Conservation (phyloP, 495 filamentous ascomycete species). For the Penicillium ochrochloron region DNA sequence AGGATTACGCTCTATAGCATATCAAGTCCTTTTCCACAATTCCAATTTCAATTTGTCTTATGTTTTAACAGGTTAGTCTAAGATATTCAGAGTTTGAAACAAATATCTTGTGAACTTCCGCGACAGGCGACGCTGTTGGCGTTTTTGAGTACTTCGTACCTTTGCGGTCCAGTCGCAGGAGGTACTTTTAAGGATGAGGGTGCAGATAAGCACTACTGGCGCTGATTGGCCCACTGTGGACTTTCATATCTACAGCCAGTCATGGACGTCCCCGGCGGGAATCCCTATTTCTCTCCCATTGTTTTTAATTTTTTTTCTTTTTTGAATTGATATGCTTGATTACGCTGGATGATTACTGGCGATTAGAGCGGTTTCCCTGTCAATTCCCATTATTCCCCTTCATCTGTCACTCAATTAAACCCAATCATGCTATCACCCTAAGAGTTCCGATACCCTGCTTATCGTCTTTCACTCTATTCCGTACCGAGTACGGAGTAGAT, state of each 20-base stretch:
- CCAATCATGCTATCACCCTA: slow-evolving; percentile 25
- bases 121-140: background rate
- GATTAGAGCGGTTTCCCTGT: slow-evolving; percentile 5
- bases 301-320: background rate
- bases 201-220: slow-evolving; percentile 26
- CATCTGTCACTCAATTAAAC: slow-evolving; percentile 28
- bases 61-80: background rate
- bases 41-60: background rate
- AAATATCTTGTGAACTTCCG: background rate
- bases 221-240: slow-evolving; percentile 30
- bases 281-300: slow-evolving; percentile 7
- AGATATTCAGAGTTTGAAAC: background rate
- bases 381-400: slow-evolving; percentile 36
- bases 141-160: background rate
- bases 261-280: background rate
- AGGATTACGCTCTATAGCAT: background rate
- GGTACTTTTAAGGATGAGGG: slow-evolving; percentile 4
- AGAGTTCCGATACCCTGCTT: slow-evolving; percentile 19
- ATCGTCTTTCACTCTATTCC: slow-evolving; percentile 7
- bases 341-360: slow-evolving; percentile 1
- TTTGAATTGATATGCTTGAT: slow-evolving; percentile 1
- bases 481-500: background rate
- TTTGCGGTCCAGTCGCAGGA: background rate
- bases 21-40: background rate
- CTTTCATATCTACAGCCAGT: slow-evolving; percentile 41